Evolutionary conservation across 2,329 filamentous ascomycete genomes (phyloP), one percentile per base, ranked within the genome.

Genomic region (Trichoderma aggressivum): DNA sequence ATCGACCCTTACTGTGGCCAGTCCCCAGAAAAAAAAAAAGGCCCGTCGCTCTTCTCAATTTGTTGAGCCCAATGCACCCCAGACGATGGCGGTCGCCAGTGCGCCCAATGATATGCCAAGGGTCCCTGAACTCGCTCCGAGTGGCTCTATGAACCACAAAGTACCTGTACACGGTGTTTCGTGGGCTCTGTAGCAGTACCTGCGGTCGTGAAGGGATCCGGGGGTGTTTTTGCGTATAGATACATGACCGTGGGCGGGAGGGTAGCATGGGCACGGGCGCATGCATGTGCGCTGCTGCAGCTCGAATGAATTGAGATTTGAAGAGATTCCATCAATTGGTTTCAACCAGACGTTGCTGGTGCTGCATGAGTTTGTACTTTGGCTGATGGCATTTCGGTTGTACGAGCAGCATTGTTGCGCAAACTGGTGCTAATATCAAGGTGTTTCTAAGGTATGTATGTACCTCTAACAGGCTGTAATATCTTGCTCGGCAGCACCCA

Each of bases 51-150:
- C 56, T 58, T 60, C 56, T 34, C 65, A 69, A 69, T 69, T 69
- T 69, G 39, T 39, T 62, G 65, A 58, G 53, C 47, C 69, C 58
- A 63, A 62, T 73, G 72, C 67, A 74, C 73, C 73, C 73, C 73
- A 72, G 73, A 74, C 66, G 39, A 72, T 56, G 71, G 73, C 66
- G 39, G 63, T 47, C 62, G 67, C 53, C 70, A 28, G 65, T 63
- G 65, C 72, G 72, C 73, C 64, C 73, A 74, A 73, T 72, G 32
- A 74, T 67, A 43, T 60, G 26, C 50, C 70, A 30, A 39, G 59
- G 72, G 72, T 65, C 73, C 73, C 73, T 73, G 73, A 72, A 43
- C 30, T 64, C 70, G 39, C 30, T 47, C 39, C 18, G 47, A 28
- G n/a, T 47, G 34, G 64, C 62, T 16, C 47, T 50, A n/a, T 21